These are phyloP conservation scores for Albizia julibrissin DNA, from an alignment of 306 rosid species.

Conservation along the genomic window DNA sequence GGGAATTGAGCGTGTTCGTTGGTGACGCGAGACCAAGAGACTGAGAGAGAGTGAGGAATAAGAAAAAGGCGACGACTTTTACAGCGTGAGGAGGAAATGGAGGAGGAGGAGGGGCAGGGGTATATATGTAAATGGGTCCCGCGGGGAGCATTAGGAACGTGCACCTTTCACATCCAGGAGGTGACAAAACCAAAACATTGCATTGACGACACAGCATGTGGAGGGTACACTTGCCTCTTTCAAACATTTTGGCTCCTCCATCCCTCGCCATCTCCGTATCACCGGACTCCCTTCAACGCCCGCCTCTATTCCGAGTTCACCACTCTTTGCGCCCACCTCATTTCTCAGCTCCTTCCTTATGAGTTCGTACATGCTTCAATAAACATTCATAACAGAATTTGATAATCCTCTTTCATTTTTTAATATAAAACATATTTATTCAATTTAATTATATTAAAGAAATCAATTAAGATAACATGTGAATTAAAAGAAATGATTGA, in stretches of 20 bases:
- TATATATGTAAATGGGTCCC: constrained; percentile 3
- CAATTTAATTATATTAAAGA: no score
- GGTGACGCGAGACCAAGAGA: not conserved
- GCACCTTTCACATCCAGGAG: no score
- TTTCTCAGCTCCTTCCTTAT: not conserved
- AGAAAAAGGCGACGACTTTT: not conserved
- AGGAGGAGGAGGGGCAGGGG: constrained; percentile 8
- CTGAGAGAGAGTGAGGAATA: not conserved
- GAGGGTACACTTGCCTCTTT: not conserved
- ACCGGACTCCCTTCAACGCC: not conserved
- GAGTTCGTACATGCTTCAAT: not conserved
- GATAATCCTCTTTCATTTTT: no score
- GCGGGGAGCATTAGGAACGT: not conserved
- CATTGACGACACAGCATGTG: not conserved
- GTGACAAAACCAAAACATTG: not conserved
- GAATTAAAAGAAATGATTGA: not conserved
- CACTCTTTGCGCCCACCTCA: not conserved
- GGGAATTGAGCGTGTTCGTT: not conserved
- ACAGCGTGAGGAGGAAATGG: not conserved
- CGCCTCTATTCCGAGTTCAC: not conserved
- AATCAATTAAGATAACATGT: no score
- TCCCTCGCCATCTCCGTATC: not conserved
- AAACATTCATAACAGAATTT: no score
- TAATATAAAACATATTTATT: no score
- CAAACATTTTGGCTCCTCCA: not conserved